These are phyloP conservation scores for Alternaria sp. DNA, from an alignment of 2,329 filamentous ascomycete species.

Conservation along the genomic window DNA sequence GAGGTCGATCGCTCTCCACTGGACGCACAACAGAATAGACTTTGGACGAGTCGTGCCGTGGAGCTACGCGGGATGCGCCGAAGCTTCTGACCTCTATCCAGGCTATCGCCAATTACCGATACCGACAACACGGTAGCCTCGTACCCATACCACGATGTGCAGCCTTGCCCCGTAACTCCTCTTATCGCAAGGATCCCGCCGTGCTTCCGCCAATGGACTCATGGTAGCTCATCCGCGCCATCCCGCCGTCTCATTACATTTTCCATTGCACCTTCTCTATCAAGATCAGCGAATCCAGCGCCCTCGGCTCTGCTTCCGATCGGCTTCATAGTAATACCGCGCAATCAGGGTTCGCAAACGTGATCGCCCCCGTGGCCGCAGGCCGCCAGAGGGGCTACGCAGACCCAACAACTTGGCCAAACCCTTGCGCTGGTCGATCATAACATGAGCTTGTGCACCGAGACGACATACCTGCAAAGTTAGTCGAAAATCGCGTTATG, in stretches of 20 bases:
- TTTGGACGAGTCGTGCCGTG: background rate
- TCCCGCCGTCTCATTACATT: background rate
- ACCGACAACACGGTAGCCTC: slow-evolving; percentile 19
- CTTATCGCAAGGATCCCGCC: slow-evolving; percentile 1
- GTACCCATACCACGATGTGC: slow-evolving; percentile 18
- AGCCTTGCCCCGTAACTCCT: slow-evolving; percentile 1
- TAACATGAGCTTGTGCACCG: background rate
- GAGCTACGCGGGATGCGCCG: slow-evolving; percentile 8
- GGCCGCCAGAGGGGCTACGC: background rate
- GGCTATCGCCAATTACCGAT: slow-evolving; percentile 9
- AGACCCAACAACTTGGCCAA: background rate
- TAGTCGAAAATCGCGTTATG: background rate
- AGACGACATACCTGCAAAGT: background rate
- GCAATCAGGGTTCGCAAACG: background rate
- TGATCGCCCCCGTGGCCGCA: background rate
- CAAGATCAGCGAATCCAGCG: background rate
- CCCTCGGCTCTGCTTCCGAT: background rate
- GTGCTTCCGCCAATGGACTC: background rate
- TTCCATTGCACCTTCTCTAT: background rate
- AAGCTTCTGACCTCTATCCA: background rate
- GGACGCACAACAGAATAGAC: background rate
- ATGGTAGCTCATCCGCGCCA: background rate
- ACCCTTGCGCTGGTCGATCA: background rate
- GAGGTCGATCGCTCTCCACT: background rate
- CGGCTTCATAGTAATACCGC: background rate